Evolutionary conservation across 2,329 filamentous ascomycete species (phyloP).

Genomic region (Mariannaea elegans): DNA sequence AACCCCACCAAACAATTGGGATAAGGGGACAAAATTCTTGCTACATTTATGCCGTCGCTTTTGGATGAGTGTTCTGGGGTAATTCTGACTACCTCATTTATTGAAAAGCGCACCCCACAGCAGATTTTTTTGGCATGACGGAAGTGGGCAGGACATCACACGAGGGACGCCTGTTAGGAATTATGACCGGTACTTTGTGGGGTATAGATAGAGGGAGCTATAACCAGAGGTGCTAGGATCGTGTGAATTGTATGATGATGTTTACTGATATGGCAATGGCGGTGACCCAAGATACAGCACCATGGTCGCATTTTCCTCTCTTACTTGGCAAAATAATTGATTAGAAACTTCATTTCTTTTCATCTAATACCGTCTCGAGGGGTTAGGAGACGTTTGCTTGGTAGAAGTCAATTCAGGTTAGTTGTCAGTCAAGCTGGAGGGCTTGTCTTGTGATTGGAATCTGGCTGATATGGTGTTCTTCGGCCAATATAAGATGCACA

Average conservation of each 20-base stretch:
- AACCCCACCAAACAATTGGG: conserved; percentile 40
- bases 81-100: not conserved
- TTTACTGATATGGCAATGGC: not conserved
- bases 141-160: conserved; percentile 28
- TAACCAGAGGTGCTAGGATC: not conserved
- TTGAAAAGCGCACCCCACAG: conserved; percentile 20
- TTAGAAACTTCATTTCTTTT: no score
- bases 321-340: no score
- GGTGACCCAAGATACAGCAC: not conserved
- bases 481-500: no score
- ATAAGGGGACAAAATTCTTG: no score
- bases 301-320: not conserved
- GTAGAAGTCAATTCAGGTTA: no score
- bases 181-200: conserved; percentile 1
- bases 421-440: no score
- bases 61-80: not conserved
- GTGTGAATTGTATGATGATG: not conserved
- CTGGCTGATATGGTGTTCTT: no score
- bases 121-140: conserved; percentile 37
- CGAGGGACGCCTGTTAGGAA: conserved; percentile 3
- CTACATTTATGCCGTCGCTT: conserved; percentile 28
- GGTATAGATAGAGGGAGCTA: not conserved
- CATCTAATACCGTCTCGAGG: no score
- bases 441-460: no score
- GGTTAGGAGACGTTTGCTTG: no score